phyloP scores from a whole-genome alignment of 179 eudicot genomes.

The Vitellaria paradoxa region DNA sequence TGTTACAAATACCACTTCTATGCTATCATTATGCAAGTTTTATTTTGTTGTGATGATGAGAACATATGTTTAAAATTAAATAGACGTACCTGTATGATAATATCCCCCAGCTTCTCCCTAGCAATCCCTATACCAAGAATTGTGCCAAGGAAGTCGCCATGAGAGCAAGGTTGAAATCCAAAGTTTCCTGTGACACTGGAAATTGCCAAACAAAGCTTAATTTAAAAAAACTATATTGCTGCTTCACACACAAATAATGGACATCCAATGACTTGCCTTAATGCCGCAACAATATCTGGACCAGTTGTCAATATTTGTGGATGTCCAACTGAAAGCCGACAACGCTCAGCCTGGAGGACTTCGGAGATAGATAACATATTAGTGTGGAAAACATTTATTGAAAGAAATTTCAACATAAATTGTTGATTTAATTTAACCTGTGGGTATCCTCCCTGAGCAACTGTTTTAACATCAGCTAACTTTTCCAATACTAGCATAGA shows the following conservation, averaged over 20 bases:
- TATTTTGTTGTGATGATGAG: neutral
- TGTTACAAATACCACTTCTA: neutral
- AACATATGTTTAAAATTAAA: neutral
- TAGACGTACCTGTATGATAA: conserved; percentile 66
- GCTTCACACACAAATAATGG: neutral
- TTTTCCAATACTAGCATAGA: conserved; percentile 65
- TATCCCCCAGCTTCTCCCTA: conserved; percentile 90
- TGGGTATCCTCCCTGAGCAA: conserved; percentile 87
- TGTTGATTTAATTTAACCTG: conserved; percentile 44
- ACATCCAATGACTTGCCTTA: conserved; percentile 47
- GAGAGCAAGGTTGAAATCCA: conserved; percentile 75
- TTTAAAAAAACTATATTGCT: neutral
- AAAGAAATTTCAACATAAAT: conserved; percentile 4
- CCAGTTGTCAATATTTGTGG: conserved; percentile 49
- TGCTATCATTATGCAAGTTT: neutral
- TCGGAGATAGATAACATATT: neutral
- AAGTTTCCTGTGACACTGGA: conserved; percentile 88
- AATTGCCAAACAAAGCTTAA: conserved; percentile 15
- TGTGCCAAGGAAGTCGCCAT: conserved; percentile 95
- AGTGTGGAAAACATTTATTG: neutral
- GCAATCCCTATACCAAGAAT: conserved; percentile 86
- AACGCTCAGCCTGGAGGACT: conserved; percentile 73
- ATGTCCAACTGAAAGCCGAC: conserved; percentile 91
- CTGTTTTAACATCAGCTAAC: conserved; percentile 56
- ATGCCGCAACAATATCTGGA: conserved; percentile 70